Evolutionary conservation across 2,329 filamentous ascomycete species (phyloP), one percentile per base, ranked within the genome.

Genomic region (Calonectria pseudoturangicola): DNA sequence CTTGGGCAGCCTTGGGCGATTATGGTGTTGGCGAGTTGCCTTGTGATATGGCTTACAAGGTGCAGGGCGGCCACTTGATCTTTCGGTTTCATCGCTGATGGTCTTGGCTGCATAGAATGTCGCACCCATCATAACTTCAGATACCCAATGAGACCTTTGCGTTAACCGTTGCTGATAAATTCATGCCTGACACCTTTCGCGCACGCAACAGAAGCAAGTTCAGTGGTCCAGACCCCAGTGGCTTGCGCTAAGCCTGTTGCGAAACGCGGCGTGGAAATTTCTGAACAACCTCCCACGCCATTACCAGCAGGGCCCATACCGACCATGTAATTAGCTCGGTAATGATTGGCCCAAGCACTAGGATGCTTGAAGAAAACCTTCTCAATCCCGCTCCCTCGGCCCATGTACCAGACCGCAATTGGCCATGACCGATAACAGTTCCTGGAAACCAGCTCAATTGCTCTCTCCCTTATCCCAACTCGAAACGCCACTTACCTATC

Each of bases 1-100:
- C 54, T 78, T 50, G 76, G 76, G 0, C 73, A 75, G 18, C 66
- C 75, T 15, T 78, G 73, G 69, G 28, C 68, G 8, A 28, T 78
- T 2, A 70, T 74, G 58, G 76, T 71, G 8, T 13, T 75, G 1
- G 66, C 73, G 50, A 77, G 70, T 3, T 72, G 68, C 2, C 30
- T 77, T 30, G 39, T 30, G 13, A 68, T 62, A 25, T 68, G 66
- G 66, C 66, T 62, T 25, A 50, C 66, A 16, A 50, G 28, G 21
- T 50, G 47, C 21, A 25, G 45, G 45, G 30, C 33, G 4, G n/a
- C 9, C 4, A 36, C 33, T 12, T 36, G 33, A 36, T 36, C 33
- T 36, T 36, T 36, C 33, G 10, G 33, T 36, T 33, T 9, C 33
- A 36, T 36, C 33, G 12, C 33, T 36, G 30, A 33, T 33, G 9